phyloP scores from a whole-genome alignment of 805 yeast genomes.

The Candida krabiensis region DNA sequence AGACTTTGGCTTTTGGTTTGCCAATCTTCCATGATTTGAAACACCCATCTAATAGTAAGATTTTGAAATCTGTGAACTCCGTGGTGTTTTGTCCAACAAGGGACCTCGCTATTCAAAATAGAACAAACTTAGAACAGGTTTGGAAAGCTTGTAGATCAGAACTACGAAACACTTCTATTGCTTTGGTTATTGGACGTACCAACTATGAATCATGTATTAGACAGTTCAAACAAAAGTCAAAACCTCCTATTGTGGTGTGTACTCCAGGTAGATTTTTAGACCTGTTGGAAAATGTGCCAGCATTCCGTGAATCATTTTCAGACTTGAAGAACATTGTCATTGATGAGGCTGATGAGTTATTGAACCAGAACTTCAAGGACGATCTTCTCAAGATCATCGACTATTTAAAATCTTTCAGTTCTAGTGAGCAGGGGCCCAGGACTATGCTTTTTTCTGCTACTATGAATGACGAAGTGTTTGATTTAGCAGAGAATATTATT shows the following conservation, averaged over 20 bases:
- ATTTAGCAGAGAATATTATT: constrained; percentile 61
- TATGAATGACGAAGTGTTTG: constrained; percentile 63
- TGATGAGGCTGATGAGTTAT: constrained; percentile 89
- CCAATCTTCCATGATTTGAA: constrained; percentile 66
- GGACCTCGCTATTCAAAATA: constrained; percentile 84
- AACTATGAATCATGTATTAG: constrained; percentile 30
- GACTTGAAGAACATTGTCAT: constrained; percentile 65
- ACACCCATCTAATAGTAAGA: constrained; percentile 20
- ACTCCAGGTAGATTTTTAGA: constrained; percentile 88
- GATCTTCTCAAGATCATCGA: constrained; percentile 60
- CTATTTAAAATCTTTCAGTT: constrained; percentile 35
- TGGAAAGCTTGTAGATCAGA: constrained; percentile 23
- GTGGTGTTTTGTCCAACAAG: constrained; percentile 86
- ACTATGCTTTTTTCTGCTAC: constrained; percentile 88
- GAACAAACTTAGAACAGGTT: constrained; percentile 58
- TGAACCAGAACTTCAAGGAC: constrained; percentile 77
- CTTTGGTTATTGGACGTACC: constrained; percentile 69
- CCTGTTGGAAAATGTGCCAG: constrained; percentile 47
- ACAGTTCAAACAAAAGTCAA: constrained; percentile 27
- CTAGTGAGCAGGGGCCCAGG: constrained; percentile 44
- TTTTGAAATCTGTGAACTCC: constrained; percentile 45
- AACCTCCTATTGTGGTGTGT: constrained; percentile 71
- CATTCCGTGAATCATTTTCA: constrained; percentile 46
- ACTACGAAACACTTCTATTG: constrained; percentile 33
- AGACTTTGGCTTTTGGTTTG: constrained; percentile 84